Base-by-base conservation (phyloP, 768 basidiomycete genomes). In the Termitomyces sp. region DNA sequence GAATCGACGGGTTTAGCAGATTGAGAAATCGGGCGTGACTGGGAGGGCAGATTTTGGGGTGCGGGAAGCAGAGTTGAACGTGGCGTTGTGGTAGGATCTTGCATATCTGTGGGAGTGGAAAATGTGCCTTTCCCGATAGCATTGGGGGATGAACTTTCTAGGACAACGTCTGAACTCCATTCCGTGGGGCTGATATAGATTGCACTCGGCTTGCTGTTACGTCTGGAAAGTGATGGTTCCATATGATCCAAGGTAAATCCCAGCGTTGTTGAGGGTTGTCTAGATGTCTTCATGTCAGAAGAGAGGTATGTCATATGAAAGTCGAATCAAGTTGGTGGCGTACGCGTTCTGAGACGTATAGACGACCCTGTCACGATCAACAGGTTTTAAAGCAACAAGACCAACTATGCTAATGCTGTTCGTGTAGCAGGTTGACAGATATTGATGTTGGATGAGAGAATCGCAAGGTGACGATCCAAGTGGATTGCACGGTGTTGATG, bases 1-100 rank as follows among this genome's bases (percentile, higher is more conserved):
- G 91, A 93, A 44, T 77, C 74, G 62, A 77, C 71, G 21, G 76
- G 65, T 51, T 73, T 70, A 56, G 54, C 51, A 57, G 55, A 57
- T 53, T 57, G 61, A 10, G 48, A 53, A 32, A 48, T 35, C 53
- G 62, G 37, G 48, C 50, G 52, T 44, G 60, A 54, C 38, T 62
- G 53, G 30, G 60, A 44, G 26, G 45, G 56, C 38, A 66, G 49
- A 45, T 60, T 46, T 35, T 50, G 59, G 21, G 65, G 53, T n/a
- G 62, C 34, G 35, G 60, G 51, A 21, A 55, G 41, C 22, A 53
- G 28, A 30, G 53, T 53, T 55, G 54, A 59, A 53, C 58, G 52
- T 17, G 63, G 65, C 8, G 65, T 67, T 12, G 64, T 49, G 24
- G 59, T 59, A n/a, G 45, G 58, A 51, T 67, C 61, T 47, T 65